Conservation (phyloP, 768 basidiomycete genomes). For the Pulveroboletus frians region DNA sequence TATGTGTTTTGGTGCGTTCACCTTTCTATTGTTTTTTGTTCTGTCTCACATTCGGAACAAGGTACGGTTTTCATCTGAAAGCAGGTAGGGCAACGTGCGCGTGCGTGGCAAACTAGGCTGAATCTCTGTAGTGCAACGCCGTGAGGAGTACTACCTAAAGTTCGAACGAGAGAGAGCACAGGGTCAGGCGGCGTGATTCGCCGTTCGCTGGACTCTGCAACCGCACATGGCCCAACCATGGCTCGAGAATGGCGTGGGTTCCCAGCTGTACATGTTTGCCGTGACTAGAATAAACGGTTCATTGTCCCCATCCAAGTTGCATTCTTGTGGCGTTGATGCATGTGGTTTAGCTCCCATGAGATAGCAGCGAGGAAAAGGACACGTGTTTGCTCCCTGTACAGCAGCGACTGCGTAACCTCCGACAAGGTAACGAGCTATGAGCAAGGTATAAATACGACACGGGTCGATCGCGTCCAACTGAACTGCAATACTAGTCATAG, state of each 20-base stretch:
- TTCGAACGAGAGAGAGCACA: conserved; percentile 56
- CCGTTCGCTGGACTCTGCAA: background rate
- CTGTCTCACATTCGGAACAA: conserved; percentile 32
- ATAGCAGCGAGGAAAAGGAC: background rate
- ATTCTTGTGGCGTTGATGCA: conserved; percentile 15
- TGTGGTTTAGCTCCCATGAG: background rate
- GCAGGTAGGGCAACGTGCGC: conserved; percentile 43
- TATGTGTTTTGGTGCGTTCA: conserved; percentile 79
- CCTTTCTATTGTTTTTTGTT: conserved; percentile 4
- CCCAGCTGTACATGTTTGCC: conserved; percentile 9
- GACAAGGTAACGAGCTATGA: background rate
- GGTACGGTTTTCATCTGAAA: conserved; percentile 83
- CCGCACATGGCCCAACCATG: background rate
- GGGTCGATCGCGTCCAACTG: background rate
- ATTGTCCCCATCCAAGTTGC: conserved; percentile 4
- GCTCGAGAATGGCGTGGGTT: background rate
- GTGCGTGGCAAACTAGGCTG: conserved; percentile 10
- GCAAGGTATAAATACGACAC: conserved; percentile 29
- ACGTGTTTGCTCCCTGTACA: background rate
- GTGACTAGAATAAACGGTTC: conserved; percentile 9
- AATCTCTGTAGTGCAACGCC: conserved; percentile 59
- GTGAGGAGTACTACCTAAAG: conserved; percentile 84
- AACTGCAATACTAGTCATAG: background rate
- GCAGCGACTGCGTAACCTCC: background rate
- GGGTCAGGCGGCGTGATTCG: conserved; percentile 10